Base-by-base conservation (phyloP, 805 yeast species). In the Monosporozyma aquatica region DNA sequence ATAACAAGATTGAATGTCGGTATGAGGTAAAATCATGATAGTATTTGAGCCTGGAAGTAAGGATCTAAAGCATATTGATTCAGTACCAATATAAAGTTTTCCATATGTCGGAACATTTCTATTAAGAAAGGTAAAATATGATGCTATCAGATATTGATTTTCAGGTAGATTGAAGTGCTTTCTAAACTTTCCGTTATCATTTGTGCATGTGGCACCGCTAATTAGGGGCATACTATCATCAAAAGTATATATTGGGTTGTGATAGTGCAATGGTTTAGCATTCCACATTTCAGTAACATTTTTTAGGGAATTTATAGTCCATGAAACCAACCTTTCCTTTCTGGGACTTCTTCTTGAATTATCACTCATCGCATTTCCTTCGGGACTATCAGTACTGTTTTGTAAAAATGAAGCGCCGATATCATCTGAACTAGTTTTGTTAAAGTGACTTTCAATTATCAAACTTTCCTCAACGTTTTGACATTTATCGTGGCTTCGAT, bases 71-170 rank as follows among this genome's bases (percentile, higher is more conserved):
- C 95, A 89, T n/a, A 90, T 56, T 43, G 73, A 75, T 24, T 69
- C 70, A 15, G 72, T 66, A 0, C 95, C 85, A 10, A 90, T 52
- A 58, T 87, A 87, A 2, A 89, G 54, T 52, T 85, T 84, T 1
- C 97, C 97, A 61, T 85, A 87, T 1, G 79, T 66, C 1, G 95
- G 95, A 15, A 86, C 64, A 10, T 82, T 74, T 49, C 83, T 73
- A 48, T 76, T 80, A 14, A 87, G 55, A 61, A 84, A 79, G 1
- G 81, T 70, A 53, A 75, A 80, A 54, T 86, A 90, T 1, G 86
- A 71, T 0, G 95, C 78, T 0, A 80, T 60, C 37, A 89, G 64
- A 4, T 55, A 58, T 30, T 76, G 77, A 2, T 65, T 55, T 0
- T 67, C 69, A 5, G 72, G 69, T 9, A 89, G 64, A 0, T 87